Evolutionary conservation across 106 monocot genomes (phyloP).

Genomic region (Platanthera guangdongensis): DNA sequence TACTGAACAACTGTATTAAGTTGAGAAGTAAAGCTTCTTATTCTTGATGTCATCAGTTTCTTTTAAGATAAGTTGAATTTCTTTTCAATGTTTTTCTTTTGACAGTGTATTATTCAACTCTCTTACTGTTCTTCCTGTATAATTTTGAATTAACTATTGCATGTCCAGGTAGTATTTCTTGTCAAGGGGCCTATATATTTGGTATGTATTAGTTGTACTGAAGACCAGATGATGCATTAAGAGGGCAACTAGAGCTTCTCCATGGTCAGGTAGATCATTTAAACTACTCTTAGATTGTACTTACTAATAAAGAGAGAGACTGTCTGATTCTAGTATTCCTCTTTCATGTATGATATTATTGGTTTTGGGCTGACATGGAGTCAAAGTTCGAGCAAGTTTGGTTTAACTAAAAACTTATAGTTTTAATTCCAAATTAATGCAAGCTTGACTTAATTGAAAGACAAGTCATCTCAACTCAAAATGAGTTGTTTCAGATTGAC

Average conservation of each 20-base stretch:
- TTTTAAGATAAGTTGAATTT: not conserved
- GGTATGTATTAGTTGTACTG: slow-evolving; percentile 94
- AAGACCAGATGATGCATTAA: slow-evolving; percentile 78
- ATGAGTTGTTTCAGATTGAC: no score
- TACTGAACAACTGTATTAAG: not conserved
- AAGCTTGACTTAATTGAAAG: no score
- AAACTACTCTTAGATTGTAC: not conserved
- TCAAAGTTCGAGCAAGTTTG: no score
- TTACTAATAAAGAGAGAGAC: not conserved
- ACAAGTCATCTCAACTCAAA: no score
- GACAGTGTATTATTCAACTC: no score
- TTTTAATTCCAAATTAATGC: no score
- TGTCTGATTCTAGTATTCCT: not conserved
- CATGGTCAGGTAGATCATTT: slow-evolving; percentile 71
- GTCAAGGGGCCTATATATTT: slow-evolving; percentile 98
- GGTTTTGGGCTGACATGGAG: no score
- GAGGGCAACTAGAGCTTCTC: slow-evolving; percentile 77
- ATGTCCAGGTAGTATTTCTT: slow-evolving; percentile 83
- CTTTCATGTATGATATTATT: not conserved
- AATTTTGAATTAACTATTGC: slow-evolving; percentile 10
- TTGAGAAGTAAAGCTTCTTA: not conserved
- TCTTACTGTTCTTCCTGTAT: slow-evolving; percentile 5
- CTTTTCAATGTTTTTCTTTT: not conserved
- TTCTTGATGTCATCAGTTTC: not conserved
- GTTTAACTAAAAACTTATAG: no score